phyloP scores from a whole-genome alignment of 2,329 filamentous ascomycete genomes.

The Aspergillus sojae region DNA sequence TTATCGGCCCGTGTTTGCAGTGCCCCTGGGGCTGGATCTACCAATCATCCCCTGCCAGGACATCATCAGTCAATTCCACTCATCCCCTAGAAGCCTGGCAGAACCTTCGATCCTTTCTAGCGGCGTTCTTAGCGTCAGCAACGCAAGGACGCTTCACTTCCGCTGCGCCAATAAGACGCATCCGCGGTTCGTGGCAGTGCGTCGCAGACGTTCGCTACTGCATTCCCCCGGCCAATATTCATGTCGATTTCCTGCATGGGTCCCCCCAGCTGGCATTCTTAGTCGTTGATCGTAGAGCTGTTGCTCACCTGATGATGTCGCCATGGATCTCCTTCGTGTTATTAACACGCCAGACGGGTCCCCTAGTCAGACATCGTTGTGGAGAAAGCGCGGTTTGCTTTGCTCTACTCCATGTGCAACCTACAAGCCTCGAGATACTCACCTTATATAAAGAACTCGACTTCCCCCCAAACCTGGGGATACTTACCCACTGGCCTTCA shows the following conservation, averaged over 20 bases:
- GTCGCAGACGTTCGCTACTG: conserved; percentile 16
- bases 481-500: not conserved
- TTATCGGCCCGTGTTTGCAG: conserved; percentile 10
- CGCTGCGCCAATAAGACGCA: conserved; percentile 13
- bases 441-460: not conserved
- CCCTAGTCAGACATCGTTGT: conserved; percentile 7
- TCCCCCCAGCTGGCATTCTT: conserved; percentile 9
- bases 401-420: conserved; percentile 25
- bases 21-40: not conserved
- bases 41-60: not conserved
- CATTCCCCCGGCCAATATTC: conserved; percentile 6
- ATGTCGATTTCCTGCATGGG: conserved; percentile 14
- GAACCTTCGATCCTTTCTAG: conserved; percentile 25
- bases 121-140: conserved; percentile 27
- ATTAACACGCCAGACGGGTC: conserved; percentile 1
- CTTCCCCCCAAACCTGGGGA: not conserved
- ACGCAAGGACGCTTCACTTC: conserved; percentile 21
- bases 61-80: not conserved
- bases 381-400: conserved; percentile 13
- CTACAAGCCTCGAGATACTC: conserved; percentile 9
- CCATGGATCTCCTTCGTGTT: conserved; percentile 23
- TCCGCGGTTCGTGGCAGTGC: conserved; percentile 10
- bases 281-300: conserved; percentile 12
- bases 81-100: conserved; percentile 23
- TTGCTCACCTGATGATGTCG: conserved; percentile 26